Evolutionary conservation across 2,329 filamentous ascomycete genomes (phyloP), one percentile per base, ranked within the genome.

Genomic region (Aspergillus melleus): DNA sequence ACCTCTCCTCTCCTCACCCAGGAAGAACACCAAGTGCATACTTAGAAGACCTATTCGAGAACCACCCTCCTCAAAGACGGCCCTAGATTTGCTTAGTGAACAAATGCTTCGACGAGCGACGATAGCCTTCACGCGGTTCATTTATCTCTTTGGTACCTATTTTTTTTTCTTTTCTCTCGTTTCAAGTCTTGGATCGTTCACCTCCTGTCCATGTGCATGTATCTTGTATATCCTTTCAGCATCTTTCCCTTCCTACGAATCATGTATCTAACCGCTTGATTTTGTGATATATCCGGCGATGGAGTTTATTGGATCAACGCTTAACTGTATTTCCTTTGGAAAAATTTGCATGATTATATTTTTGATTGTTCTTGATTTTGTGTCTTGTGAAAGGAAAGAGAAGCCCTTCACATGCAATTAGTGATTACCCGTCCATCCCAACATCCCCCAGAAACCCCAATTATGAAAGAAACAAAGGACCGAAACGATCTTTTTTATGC

Each of bases 31-130:
- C 94, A 0, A 96, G 91, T 74, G 91, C 92, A 19, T 96, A 92
- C 73, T 81, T 98, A 44, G 93, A 98, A 61, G 92, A 97, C 74
- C 77, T 98, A 53, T 89, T 97, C 62, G 91, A 92, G 70, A 90
- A 90, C 64, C 88, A 92, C 70, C 62, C 65, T 10, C 67, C 70
- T 9, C 66, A 61, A 26, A 57, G 55, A 44, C 42, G 60, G 22
- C 56, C 53, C n/a, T 59, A 52, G 52, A 6, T 52, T 51, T 32
- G n/a, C 46, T 42, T 9, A 26, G 22, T 52, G 44, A 44, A 47
- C 19, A 44, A 50, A 20, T 39, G 6, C 32, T 39, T 24, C 22
- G 9, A 54, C 14, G 52, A 44, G 32, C 20, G 9, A 58, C 56
- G 51, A 46, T 42, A n/a, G 16, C 36, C 14, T 16, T 42, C 5